phyloP scores from a whole-genome alignment of 2,329 filamentous ascomycete genomes.

The Pseudocercospora crystallina region DNA sequence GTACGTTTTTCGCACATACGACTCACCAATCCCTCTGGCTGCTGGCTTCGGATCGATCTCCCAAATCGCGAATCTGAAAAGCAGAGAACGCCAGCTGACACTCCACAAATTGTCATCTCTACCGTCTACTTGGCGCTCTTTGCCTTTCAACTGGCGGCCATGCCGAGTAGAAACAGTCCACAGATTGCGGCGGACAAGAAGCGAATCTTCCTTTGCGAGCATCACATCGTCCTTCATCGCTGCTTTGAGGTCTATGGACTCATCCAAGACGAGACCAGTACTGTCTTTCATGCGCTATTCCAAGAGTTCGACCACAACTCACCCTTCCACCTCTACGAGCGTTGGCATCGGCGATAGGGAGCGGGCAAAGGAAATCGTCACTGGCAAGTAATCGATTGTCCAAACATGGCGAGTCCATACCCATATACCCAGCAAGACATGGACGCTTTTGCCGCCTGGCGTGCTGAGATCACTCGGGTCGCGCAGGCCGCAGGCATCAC shows the following conservation, averaged over 20 bases:
- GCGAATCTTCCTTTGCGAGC: too few relatives aligned
- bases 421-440: background rate
- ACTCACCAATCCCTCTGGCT: too few relatives aligned
- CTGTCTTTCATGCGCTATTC: background rate
- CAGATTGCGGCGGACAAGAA: too few relatives aligned
- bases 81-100: too few relatives aligned
- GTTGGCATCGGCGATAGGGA: background rate
- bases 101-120: too few relatives aligned
- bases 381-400: conserved; percentile 1
- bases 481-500: background rate
- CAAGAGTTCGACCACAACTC: background rate
- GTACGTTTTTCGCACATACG: too few relatives aligned
- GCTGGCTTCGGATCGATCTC: too few relatives aligned
- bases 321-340: background rate
- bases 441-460: background rate
- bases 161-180: too few relatives aligned
- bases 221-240: background rate
- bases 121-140: too few relatives aligned
- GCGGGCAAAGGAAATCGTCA: background rate
- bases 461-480: background rate
- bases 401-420: background rate
- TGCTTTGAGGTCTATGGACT: background rate
- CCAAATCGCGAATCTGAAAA: too few relatives aligned
- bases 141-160: too few relatives aligned
- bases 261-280: background rate